These are phyloP conservation scores for Pholiota conissans DNA, from an alignment of 768 basidiomycete genomes.

Conservation along the genomic window DNA sequence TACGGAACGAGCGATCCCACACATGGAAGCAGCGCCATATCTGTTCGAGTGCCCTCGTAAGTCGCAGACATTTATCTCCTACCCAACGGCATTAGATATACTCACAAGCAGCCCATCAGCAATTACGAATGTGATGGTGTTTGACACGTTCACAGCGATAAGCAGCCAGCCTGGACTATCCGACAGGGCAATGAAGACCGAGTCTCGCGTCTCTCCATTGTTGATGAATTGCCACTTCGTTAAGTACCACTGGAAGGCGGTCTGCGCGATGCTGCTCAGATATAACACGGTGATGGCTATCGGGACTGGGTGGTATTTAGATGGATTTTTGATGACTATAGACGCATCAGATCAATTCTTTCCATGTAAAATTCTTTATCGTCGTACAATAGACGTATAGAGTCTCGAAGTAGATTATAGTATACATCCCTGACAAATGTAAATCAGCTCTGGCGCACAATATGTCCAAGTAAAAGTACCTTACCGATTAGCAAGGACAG, in stretches of 20 bases:
- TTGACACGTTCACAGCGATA: not conserved
- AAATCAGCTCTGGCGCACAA: no score
- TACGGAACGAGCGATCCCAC: no score
- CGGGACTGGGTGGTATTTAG: not conserved
- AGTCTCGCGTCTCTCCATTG: conserved; percentile 7
- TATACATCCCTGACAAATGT: conserved; percentile 9
- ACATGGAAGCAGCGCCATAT: no score
- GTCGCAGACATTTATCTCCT: no score
- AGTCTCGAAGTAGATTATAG: conserved; percentile 7
- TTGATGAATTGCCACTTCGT: conserved; percentile 9
- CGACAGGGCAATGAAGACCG: not conserved
- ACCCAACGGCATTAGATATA: no score
- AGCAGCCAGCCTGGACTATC: conserved; percentile 1
- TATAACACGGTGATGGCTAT: conserved; percentile 6
- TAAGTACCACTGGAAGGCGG: conserved; percentile 5
- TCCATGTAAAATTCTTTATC: not conserved
- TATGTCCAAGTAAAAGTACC: not conserved
- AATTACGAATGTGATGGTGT: not conserved
- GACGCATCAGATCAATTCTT: not conserved
- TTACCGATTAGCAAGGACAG: conserved; percentile 11
- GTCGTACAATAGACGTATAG: conserved; percentile 6
- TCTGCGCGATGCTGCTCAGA: conserved; percentile 3
- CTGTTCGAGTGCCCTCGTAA: no score
- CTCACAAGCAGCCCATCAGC: conserved; percentile 10
- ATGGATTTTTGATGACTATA: conserved; percentile 3